Evolutionary conservation across 192 early-diverging fungal genomes (phyloP).

Genomic region (Coemansia sp.): DNA sequence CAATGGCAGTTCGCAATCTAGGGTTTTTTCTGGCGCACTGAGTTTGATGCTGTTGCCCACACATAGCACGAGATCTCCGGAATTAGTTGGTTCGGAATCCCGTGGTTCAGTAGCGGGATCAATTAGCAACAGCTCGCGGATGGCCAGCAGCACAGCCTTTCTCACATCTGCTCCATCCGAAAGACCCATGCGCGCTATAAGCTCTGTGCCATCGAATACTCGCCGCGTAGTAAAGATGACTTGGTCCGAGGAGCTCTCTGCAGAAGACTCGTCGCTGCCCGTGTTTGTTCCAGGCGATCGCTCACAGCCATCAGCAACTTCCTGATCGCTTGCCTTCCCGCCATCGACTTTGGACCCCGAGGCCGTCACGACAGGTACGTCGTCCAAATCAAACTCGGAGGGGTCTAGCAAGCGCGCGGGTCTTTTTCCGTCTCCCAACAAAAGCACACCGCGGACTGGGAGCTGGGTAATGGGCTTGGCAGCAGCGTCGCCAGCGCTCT

Average conservation of each 20-base stretch:
- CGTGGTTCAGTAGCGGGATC: constrained; percentile 7
- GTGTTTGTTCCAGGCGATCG: too few relatives aligned
- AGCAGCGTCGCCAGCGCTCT: not conserved
- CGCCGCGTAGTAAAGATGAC: constrained; percentile 32
- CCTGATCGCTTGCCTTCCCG: not conserved
- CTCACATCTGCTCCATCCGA: not conserved
- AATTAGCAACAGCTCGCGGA: constrained; percentile 20
- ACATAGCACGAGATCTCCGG: constrained; percentile 3
- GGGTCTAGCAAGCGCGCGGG: constrained; percentile 34
- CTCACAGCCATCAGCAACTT: not conserved
- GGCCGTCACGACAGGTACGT: constrained; percentile 9
- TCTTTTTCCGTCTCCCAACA: constrained; percentile 32
- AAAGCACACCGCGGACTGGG: constrained; percentile 40
- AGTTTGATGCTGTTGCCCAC: constrained; percentile 15
- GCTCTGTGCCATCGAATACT: constrained; percentile 16
- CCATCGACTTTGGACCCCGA: not conserved
- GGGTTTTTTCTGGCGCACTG: not conserved
- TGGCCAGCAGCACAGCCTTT: constrained; percentile 10
- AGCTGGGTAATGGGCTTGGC: constrained; percentile 23
- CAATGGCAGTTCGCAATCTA: constrained; percentile 13
- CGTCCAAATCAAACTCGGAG: constrained; percentile 41
- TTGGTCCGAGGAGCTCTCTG: not conserved
- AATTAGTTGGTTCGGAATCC: not conserved
- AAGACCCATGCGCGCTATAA: constrained; percentile 23
- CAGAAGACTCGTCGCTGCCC: not conserved